These are phyloP conservation scores for Hyparrhenia diplandra DNA, from an alignment of 176 grass and related monocot genomes.

Conservation along the genomic window DNA sequence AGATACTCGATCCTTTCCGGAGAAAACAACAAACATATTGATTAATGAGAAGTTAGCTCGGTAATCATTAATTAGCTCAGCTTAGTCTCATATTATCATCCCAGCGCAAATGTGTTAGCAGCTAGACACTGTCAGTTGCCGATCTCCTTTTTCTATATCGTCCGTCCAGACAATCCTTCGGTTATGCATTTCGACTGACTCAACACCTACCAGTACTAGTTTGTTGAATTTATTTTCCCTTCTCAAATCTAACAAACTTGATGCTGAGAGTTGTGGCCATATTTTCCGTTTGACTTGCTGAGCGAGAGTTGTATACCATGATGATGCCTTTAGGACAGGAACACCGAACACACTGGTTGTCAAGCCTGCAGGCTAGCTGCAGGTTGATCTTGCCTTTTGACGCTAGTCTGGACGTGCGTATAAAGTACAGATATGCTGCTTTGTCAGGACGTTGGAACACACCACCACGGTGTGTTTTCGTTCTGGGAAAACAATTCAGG, in stretches of 20 bases:
- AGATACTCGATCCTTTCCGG: neutral
- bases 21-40: neutral
- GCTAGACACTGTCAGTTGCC: neutral
- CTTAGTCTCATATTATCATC: neutral
- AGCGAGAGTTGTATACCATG: too few species aligned
- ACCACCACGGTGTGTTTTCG: neutral
- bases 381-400: too few species aligned
- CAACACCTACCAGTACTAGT: neutral
- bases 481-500: neutral
- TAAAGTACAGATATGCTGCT: neutral
- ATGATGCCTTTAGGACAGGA: too few species aligned
- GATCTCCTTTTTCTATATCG: neutral
- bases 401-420: too few species aligned
- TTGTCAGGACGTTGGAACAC: neutral
- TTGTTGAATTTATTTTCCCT: neutral
- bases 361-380: too few species aligned
- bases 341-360: neutral
- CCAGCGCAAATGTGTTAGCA: conserved; percentile 7
- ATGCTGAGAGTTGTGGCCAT: neutral
- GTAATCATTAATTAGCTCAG: neutral
- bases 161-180: neutral
- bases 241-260: conserved; percentile 11
- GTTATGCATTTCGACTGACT: neutral
- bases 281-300: conserved; percentile 13
- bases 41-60: neutral